Base-by-base conservation (phyloP, 176 grass and related monocot species). In the Paspalum notatum region DNA sequence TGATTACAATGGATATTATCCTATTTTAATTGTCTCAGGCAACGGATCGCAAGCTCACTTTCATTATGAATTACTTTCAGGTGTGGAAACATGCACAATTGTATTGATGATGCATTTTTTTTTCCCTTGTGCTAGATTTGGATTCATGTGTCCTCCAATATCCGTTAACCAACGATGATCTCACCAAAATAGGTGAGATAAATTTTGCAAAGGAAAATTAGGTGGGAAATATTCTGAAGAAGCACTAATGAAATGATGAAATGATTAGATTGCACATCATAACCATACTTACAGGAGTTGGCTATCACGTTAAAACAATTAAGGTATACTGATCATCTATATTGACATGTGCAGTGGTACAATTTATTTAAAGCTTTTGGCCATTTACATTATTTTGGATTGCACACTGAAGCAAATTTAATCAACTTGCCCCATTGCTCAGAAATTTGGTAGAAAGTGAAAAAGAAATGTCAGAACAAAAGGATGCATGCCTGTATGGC, bases 401-500 rank as follows among this genome's bases (percentile, higher is more conserved):
- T 16, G 5, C 48, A 66, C 21, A 22, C 5, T 42, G 10, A 66
- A 53, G 6, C 26, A 65, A 72, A 50, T 42, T 16, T 32, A 10
- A 51, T 20, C 6, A 40, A 85, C 45, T 12, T 25, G 3, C 58
- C 3, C 21, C 5, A 20, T 68, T 49, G 52, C 57, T 57, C 3
- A 46, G 47, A 84, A 37, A 85, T 26, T 48, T 12, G 8, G 27
- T 44, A 71, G 32, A 78, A 59, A 2, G 45, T 15, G 7, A 68
- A 51, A 68, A 8, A 69, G 22, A 8, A 44, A 42, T 76, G 42
- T 40, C 14, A 80, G 45, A 73, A 17, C 8, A 63, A 82, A 52
- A 53, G 16, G 37, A 39, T 0, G 38, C n/a, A 4, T 64, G 43
- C 18, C 41, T 37, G 32, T 5, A 63, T 22, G 58, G n/a, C 16